Evolutionary conservation across 495 filamentous ascomycete species (phyloP), one percentile per base, ranked within the genome.

Genomic region (Trypethelium eluteriae): DNA sequence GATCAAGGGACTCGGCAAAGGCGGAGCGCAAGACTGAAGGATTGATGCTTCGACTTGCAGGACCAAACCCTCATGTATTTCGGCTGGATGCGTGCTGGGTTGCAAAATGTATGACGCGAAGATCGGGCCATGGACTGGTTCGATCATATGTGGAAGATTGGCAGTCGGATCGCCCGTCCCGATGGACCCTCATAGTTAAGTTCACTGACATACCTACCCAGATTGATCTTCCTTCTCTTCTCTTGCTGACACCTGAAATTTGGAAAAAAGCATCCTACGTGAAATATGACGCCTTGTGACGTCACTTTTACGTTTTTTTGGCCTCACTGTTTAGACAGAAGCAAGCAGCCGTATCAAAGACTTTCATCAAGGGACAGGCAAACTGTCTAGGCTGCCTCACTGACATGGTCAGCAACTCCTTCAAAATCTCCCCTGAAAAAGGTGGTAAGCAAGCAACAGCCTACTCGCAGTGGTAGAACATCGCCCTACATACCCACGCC

Each of bases 351-450:
- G 18, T 61, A 18, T 61, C 41, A 46, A 46, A 16, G 41, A 46
- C 41, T 9, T 46, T 46, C 41, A 16, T 46, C 41, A 10, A 76
- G 71, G 36, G 68, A 53, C 41, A 16, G 16, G 7, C 7, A 7
- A 46, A 16, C 16, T 46, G 41, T 16, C 41, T 9, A 46, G 41
- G 41, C 7, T 46, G 7, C 16, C 9, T 7, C 9, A 46, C 41
- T 46, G 16, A 46, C 41, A 46, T 46, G 41, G 9, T 16, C 41
- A 9, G 25, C 25, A 25, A 25, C 25, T 25, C 25, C 25, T 25
- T 25, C 25, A 25, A 25, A 25, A 25, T 25, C 25, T 25, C 25
- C 25, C 25, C 25, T 25, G 25, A 25, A 25, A 25, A 25, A 25
- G 25, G 25, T 25, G 25, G 25, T 25, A 25, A 25, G 25, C 25